Evolutionary conservation across 208 protist genomes (phyloP).

Genomic region (Porcisia hertigi): DNA sequence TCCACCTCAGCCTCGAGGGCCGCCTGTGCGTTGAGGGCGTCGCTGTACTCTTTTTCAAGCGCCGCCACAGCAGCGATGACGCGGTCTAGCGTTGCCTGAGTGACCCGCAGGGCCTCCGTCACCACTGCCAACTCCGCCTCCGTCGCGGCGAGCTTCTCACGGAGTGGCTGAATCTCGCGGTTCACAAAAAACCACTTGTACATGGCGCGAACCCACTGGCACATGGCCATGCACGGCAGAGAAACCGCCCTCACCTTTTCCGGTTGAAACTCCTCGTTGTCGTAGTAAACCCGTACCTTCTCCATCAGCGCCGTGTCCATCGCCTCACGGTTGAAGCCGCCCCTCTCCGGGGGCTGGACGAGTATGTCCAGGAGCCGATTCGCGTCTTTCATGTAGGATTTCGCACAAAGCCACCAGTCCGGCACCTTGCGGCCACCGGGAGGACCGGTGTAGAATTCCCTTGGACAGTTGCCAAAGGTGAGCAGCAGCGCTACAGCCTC

Average conservation of each 20-base stretch:
- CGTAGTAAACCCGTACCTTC: slow-evolving; percentile 94
- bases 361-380: slow-evolving; percentile 92
- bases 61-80: slow-evolving; percentile 93
- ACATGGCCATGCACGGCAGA: slow-evolving; percentile 97
- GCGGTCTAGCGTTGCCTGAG: slow-evolving; percentile 86
- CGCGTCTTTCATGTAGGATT: slow-evolving; percentile 93
- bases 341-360: slow-evolving; percentile 83
- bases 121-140: slow-evolving; percentile 92
- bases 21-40: slow-evolving; percentile 93
- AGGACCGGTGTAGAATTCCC: slow-evolving; percentile 92
- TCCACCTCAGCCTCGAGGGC: slow-evolving; percentile 93
- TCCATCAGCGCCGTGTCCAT: slow-evolving; percentile 94
- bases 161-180: slow-evolving; percentile 94
- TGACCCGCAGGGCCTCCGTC: slow-evolving; percentile 86
- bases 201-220: slow-evolving; percentile 98
- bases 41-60: slow-evolving; percentile 94
- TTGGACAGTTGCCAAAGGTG: slow-evolving; percentile 94
- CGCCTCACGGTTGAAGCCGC: slow-evolving; percentile 93
- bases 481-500: slow-evolving; percentile 96
- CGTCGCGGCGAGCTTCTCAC: slow-evolving; percentile 79
- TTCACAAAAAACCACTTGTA: slow-evolving; percentile 97
- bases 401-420: slow-evolving; percentile 96
- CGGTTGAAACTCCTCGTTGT: slow-evolving; percentile 92
- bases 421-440: slow-evolving; percentile 93
- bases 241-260: slow-evolving; percentile 93